Percentiles rank a stretch among this genome's conserved stretches.
Conservation (phyloP, 1,284 basidiomycete species). For the Microbotryum lychnidis-dioicae region DNA sequence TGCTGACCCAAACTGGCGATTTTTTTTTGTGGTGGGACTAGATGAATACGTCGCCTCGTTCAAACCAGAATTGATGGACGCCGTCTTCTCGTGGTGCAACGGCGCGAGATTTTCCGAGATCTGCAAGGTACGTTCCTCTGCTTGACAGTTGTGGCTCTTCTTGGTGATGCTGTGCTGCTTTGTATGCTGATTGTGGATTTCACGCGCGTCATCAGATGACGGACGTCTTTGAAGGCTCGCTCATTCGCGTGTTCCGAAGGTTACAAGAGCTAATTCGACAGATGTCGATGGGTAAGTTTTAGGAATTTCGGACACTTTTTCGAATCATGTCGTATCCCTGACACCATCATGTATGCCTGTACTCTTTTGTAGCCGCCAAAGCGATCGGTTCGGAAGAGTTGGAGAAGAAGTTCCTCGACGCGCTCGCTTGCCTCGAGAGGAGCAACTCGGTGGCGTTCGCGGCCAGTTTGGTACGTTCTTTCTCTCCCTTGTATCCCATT, state of each 20-base stretch:
- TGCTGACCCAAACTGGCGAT: background rate
- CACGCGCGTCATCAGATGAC: conserved; percentile 54
- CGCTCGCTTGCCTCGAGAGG: conserved; percentile 79
- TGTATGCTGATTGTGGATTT: background rate
- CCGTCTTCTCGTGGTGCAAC: conserved; percentile 92
- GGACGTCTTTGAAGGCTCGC: conserved; percentile 90
- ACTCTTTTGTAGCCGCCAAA: conserved; percentile 53
- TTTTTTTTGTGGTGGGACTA: background rate
- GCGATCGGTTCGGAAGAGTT: conserved; percentile 93
- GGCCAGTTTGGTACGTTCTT: conserved; percentile 12
- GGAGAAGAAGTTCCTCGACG: conserved; percentile 80
- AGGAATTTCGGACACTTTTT: background rate
- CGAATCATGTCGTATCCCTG: background rate
- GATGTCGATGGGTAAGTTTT: conserved; percentile 61
- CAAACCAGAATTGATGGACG: conserved; percentile 98
- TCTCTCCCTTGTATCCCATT: background rate
- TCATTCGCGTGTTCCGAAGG: conserved; percentile 88
- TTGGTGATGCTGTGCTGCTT: background rate
- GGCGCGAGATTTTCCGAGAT: conserved; percentile 95
- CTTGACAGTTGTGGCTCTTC: background rate
- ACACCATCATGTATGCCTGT: background rate
- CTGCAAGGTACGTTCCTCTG: conserved; percentile 62
- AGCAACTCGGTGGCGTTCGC: conserved; percentile 84
- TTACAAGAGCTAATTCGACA: conserved; percentile 90
- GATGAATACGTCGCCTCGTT: conserved; percentile 90